Evolutionary conservation across 768 basidiomycete species (phyloP), one percentile per base, ranked within the genome.

Genomic region (Lanmaoa rubissima): DNA sequence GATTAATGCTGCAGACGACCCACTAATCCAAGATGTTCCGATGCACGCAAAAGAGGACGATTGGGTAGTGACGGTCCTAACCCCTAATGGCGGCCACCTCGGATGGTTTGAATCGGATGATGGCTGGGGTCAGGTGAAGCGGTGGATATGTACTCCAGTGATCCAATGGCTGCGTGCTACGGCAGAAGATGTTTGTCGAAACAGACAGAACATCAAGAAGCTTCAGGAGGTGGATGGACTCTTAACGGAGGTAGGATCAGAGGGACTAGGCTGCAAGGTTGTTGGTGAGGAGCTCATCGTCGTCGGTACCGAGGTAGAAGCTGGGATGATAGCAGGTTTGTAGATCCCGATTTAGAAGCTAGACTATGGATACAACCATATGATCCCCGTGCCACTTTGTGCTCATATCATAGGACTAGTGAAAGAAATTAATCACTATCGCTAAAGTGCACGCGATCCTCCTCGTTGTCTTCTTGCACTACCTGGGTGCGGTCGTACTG

Each of bases 1-100:
- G 7, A 78, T 93, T 55, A 90, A 87, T 65, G 80, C 91, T 17
- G 79, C 78, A 24, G 88, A 92, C 68, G 91, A 92, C 70, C 91
- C 91, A 19, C 80, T 92, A 41, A 84, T 91, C 21, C 78, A 76
- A 45, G 75, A 81, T 52, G 76, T 87, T 39, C 88, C 88, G 32
- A 77, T 80, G 68, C 78, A 85, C 55, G 77, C 76, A 8, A 78
- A 75, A 54, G 78, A 76, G 26, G 83, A 82, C 60, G 75, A 75
- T 6, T 79, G 79, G 65, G 79, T 86, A 14, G 75, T 82, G 4
- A 82, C 87, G 74, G 84, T 75, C 21, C 65, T 86, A 46, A 91
- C 92, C 0, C 70, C 75, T 32, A 72, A 76, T 21, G 92, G 90
- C 1, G 90, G 90, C 0, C 90, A 92, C 73, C 77, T 93, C 14